phyloP scores from a whole-genome alignment of 768 basidiomycete species.

The Wakefieldia striispora region DNA sequence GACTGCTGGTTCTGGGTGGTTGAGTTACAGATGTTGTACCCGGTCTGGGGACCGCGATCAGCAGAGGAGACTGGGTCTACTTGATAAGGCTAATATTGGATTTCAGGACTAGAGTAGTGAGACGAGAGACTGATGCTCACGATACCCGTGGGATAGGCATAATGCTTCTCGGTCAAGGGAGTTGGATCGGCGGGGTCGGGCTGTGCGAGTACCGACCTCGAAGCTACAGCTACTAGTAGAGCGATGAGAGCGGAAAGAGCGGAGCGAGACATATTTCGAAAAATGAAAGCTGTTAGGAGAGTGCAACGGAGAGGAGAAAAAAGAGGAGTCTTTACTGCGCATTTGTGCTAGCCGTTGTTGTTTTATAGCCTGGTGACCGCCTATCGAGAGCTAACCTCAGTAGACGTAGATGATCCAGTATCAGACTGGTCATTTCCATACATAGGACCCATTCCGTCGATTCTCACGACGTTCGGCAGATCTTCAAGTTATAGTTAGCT shows the following conservation, averaged over 20 bases:
- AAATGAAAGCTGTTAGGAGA: background rate
- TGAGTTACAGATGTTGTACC: constrained; percentile 69
- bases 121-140: constrained; percentile 31
- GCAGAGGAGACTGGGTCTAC: constrained; percentile 40
- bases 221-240: constrained; percentile 29
- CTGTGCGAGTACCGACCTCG: constrained; percentile 30
- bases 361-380: no score
- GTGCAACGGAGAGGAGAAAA: background rate
- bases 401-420: no score
- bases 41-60: constrained; percentile 56
- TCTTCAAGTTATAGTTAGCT: no score
- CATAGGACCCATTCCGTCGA: no score
- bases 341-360: background rate
- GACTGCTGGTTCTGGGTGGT: constrained; percentile 62
- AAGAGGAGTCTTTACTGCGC: background rate
- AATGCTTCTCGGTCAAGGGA: constrained; percentile 46
- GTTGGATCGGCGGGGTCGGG: constrained; percentile 43
- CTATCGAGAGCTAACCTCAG: no score
- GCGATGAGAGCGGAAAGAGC: constrained; percentile 42
- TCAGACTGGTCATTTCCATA: no score
- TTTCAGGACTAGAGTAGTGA: background rate
- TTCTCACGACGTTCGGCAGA: no score
- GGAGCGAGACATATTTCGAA: constrained; percentile 46
- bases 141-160: constrained; percentile 41
- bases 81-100: constrained; percentile 46